phyloP scores from a whole-genome alignment of 2,329 filamentous ascomycete genomes.

The Fusarium sp. region DNA sequence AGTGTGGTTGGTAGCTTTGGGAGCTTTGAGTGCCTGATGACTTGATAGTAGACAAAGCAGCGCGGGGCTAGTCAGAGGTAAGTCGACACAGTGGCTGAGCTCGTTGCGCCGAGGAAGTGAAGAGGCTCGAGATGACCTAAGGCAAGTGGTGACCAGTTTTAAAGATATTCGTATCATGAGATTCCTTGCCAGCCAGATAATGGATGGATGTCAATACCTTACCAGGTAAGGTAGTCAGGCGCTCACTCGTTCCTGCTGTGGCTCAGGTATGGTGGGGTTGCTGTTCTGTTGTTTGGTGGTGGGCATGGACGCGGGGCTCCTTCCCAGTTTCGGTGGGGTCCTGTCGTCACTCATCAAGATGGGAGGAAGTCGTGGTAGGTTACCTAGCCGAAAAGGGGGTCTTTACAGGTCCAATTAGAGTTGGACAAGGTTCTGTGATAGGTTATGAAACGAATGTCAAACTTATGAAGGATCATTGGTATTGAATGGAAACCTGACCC shows the following conservation, averaged over 20 bases:
- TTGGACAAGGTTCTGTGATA: slow-evolving; percentile 21
- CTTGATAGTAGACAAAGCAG: slow-evolving; percentile 9
- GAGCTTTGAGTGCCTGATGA: slow-evolving; percentile 10
- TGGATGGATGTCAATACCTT: neutral
- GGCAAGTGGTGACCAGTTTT: neutral
- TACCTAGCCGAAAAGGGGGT: slow-evolving; percentile 9
- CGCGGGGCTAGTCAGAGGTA: slow-evolving; percentile 1
- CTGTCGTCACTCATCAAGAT: slow-evolving; percentile 29
- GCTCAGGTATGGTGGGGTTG: slow-evolving; percentile 23
- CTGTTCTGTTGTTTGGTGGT: slow-evolving; percentile 12
- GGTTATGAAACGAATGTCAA: slow-evolving; percentile 14
- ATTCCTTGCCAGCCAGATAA: neutral
- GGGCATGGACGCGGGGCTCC: slow-evolving; percentile 28
- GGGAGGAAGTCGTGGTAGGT: neutral
- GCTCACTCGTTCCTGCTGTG: slow-evolving; percentile 17
- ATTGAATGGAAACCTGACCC: neutral
- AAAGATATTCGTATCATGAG: neutral
- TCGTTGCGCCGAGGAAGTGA: neutral
- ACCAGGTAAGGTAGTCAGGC: slow-evolving; percentile 15
- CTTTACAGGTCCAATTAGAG: slow-evolving; percentile 9
- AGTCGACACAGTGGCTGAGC: neutral
- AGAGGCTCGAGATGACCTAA: neutral
- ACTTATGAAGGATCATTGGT: slow-evolving; percentile 4
- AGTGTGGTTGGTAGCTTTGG: neutral
- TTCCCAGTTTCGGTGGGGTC: slow-evolving; percentile 24